Conservation (phyloP, 257 asterid species). For the Paraleonurus japonicus region DNA sequence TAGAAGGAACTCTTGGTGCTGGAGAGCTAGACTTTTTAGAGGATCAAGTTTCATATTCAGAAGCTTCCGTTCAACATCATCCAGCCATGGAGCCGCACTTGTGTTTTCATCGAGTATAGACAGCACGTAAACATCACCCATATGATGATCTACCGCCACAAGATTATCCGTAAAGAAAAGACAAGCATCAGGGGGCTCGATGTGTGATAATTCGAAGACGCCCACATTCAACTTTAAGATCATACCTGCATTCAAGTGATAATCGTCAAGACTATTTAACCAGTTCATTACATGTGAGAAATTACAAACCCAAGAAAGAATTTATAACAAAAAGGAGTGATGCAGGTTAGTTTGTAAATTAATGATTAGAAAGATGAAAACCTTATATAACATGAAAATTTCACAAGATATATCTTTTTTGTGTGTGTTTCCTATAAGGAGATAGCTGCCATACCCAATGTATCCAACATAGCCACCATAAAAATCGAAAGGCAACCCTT, state of each 20-base stretch:
- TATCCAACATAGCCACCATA: constrained; percentile 95
- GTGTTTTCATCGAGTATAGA: constrained; percentile 50
- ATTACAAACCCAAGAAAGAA: not conserved
- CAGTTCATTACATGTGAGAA: not conserved
- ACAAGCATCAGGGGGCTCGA: constrained; percentile 93
- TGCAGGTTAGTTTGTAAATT: not conserved
- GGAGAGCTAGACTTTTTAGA: constrained; percentile 16
- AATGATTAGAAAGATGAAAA: not conserved
- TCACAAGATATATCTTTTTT: not conserved
- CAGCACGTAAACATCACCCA: constrained; percentile 57
- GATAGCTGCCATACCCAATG: constrained; percentile 62
- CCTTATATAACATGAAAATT: not conserved
- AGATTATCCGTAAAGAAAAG: constrained; percentile 89
- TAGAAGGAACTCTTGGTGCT: constrained; percentile 23
- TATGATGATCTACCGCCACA: constrained; percentile 78
- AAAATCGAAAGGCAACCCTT: constrained; percentile 91
- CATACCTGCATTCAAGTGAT: constrained; percentile 64
- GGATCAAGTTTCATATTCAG: constrained; percentile 39
- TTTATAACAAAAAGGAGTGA: not conserved
- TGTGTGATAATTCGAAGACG: constrained; percentile 57
- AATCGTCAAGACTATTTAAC: not conserved
- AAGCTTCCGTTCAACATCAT: constrained; percentile 60
- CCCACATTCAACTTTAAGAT: constrained; percentile 90
- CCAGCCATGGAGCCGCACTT: constrained; percentile 53
- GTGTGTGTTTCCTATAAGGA: not conserved